Percentiles rank a stretch among this genome's conserved stretches.
Evolutionary conservation across 192 early-diverging fungal species (phyloP).

Genomic region (Coemansia furcata): DNA sequence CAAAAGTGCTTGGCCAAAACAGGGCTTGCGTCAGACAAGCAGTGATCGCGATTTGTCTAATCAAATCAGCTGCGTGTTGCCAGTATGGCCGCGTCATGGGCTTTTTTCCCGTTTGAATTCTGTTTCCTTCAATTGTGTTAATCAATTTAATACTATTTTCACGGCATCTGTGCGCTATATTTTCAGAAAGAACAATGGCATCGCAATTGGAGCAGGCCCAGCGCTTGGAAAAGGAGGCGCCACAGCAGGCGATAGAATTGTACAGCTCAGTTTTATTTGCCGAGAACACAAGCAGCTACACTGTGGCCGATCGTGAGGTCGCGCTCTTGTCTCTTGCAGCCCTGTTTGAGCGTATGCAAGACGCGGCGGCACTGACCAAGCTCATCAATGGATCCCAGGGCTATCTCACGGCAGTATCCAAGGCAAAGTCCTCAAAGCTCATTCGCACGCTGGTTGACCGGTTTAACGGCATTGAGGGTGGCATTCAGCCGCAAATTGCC

Average conservation of each 20-base stretch:
- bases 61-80: neutral
- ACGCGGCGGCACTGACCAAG: constrained; percentile 71
- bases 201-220: constrained; percentile 34
- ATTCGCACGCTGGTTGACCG: constrained; percentile 69
- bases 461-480: constrained; percentile 85
- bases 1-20: no score
- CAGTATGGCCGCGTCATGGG: constrained; percentile 25
- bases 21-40: constrained; percentile 25
- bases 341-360: constrained; percentile 50
- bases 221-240: constrained; percentile 32
- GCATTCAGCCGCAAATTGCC: constrained; percentile 84
- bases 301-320: constrained; percentile 18
- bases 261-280: constrained; percentile 46
- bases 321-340: constrained; percentile 44
- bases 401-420: constrained; percentile 80
- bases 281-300: constrained; percentile 8
- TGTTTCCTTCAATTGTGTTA: neutral
- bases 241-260: constrained; percentile 42
- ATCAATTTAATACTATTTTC: neutral
- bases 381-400: constrained; percentile 79
- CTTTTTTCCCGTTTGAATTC: neutral
- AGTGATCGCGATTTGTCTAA: constrained; percentile 4
- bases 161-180: neutral
- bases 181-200: constrained; percentile 16
- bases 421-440: constrained; percentile 93